Base-by-base conservation (phyloP, 352 stramenopile species). In the Globisporangium megalacanthum region DNA sequence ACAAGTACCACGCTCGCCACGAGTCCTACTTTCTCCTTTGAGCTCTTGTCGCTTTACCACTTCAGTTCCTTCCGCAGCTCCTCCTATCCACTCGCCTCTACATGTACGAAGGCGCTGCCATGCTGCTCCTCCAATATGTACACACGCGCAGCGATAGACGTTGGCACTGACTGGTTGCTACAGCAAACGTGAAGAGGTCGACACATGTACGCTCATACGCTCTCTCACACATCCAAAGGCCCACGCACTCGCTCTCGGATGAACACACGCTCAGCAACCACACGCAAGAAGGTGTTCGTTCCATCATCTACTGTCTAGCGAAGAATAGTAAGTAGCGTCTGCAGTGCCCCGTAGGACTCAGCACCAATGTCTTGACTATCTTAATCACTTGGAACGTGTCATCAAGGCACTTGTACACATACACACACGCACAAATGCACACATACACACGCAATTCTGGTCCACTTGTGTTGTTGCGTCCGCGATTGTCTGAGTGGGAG, bases 251-350 rank as follows among this genome's bases (percentile, higher is more conserved):
- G 33, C 17, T 25, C 14, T 29, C 25, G 1, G 14, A 55, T n/a
- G 20, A 35, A 37, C 13, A 31, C 14, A 44, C n/a, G 35, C 37
- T 39, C 19, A 22, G 25, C 54, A 52, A 19, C 48, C 44, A 53
- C 14, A 46, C 3, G n/a, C 29, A 54, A 29, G 25, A 29, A 29
- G 25, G 25, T 6, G 48, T 15, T 47, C 49, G 68, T 84, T 89
- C 74, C 77, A 62, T 90, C 77, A 88, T 88, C 84, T 90, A 90
- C 80, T 90, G 77, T 90, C 80, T 90, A 90, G 80, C 80, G 78
- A 87, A 70, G 71, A 73, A 88, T 89, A 90, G 80, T 71, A 80
- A 77, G 58, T 66, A 60, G 64, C 47, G 64, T 90, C 80, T 74
- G 72, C 80, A 90, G 72, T 44, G 73, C 72, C 63, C 29, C 54